Evolutionary conservation across 495 filamentous ascomycete species (phyloP), one percentile per base, ranked within the genome.

Genomic region (Penicillium pancosmium): DNA sequence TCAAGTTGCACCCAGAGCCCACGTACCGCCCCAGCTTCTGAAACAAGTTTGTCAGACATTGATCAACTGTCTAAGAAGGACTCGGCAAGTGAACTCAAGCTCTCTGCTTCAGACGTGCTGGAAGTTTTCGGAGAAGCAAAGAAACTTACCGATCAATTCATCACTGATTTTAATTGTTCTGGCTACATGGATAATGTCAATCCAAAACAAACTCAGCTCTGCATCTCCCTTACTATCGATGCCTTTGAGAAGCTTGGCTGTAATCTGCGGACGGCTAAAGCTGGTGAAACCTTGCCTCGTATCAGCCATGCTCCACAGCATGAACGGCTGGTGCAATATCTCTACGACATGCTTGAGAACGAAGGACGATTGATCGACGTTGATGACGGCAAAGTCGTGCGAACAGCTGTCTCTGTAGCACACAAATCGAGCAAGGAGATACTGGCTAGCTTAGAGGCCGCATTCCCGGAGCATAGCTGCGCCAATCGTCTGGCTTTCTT

Each of bases 111-210:
- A 11, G 35, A 13, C 25, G 18, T 57, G 54, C 69, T 82, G 27
- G 75, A 81, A 49, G 67, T 71, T 50, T 69, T 79, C 16, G 88
- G 92, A 64, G 62, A 74, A 43, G 73, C 66, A 6, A 75, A 71
- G 33, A 83, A 81, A 5, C 73, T 78, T 46, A 57, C 55, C 5
- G 55, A 57, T 15, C 4, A 50, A 1, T 13, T 2, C 3, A 40
- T 57, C 9, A 18, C 6, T 11, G 34, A 50, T 9, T 36, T 23
- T 2, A n/a, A 46, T 18, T 25, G 25, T 9, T 19, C 53, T 7
- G 40, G 46, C 1, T 41, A 41, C 23, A 21, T 43, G 19, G 23
- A 46, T 5, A 9, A 13, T n/a, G 43, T 25, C 13, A 11, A 27
- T 4, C 34, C 44, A 8, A 34, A n/a, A 6, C 36, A 36, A 13